These are phyloP conservation scores for Penicillium sp. DNA, from an alignment of 2,329 filamentous ascomycete genomes.

Conservation along the genomic window DNA sequence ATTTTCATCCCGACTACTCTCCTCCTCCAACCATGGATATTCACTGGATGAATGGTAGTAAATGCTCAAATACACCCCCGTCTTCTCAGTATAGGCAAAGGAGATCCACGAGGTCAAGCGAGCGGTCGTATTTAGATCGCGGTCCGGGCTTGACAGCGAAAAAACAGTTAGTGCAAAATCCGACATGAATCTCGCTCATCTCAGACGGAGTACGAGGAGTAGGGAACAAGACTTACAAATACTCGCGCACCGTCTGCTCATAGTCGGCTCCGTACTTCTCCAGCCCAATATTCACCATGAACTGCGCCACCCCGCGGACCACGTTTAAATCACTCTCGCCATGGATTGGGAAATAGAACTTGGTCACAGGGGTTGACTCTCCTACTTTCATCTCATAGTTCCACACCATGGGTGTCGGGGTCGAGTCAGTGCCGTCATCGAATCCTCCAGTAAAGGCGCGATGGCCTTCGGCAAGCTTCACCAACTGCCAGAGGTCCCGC, in stretches of 20 bases:
- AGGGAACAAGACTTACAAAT: background rate
- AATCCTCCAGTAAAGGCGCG: slow-evolving; percentile 4
- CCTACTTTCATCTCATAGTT: slow-evolving; percentile 22
- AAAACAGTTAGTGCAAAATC: background rate
- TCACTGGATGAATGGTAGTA: slow-evolving; percentile 24
- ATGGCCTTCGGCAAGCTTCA: slow-evolving; percentile 5
- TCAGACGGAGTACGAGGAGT: background rate
- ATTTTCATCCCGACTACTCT: background rate
- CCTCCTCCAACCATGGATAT: background rate
- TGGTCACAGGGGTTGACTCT: slow-evolving; percentile 14
- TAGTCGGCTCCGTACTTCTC: background rate
- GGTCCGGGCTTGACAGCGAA: slow-evolving; percentile 3
- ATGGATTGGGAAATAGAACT: slow-evolving; percentile 23
- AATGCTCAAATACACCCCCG: slow-evolving; percentile 23
- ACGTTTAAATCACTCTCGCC: slow-evolving; percentile 17
- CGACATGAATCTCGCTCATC: background rate
- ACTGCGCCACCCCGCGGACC: background rate
- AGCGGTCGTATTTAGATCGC: slow-evolving; percentile 5
- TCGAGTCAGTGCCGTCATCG: background rate
- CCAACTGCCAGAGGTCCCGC: slow-evolving; percentile 6
- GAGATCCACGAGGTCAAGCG: slow-evolving; percentile 23
- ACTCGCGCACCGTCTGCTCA: background rate
- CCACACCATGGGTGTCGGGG: slow-evolving; percentile 17
- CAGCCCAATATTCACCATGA: background rate
- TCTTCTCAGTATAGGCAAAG: slow-evolving; percentile 24